phyloP scores from a whole-genome alignment of 306 rosid genomes.

The Alnus glutinosa region DNA sequence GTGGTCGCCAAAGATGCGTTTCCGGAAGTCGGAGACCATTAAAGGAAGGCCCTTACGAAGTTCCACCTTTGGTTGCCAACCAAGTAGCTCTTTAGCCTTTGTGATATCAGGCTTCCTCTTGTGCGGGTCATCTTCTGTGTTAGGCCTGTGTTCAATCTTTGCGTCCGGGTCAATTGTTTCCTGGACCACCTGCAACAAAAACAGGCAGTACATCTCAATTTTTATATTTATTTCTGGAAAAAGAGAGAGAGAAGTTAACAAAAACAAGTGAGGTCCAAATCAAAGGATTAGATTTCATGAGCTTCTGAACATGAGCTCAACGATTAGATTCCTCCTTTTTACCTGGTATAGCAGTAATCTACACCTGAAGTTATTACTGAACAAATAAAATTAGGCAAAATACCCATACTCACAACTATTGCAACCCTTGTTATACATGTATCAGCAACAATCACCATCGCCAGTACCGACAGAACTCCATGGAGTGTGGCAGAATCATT shows the following conservation, averaged over 20 bases:
- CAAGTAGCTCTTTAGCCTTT: slow-evolving; percentile 80
- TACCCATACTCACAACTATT: background rate
- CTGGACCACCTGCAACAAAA: slow-evolving; percentile 80
- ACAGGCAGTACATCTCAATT: background rate
- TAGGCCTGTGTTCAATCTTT: slow-evolving; percentile 78
- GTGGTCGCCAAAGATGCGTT: slow-evolving; percentile 95
- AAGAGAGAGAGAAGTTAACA: background rate
- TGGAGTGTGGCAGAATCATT: background rate
- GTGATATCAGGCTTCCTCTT: slow-evolving; percentile 92
- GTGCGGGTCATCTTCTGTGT: slow-evolving; percentile 98
- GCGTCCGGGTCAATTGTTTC: slow-evolving; percentile 96
- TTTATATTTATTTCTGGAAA: background rate
- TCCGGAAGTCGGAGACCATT: slow-evolving; percentile 90
- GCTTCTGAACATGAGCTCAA: background rate
- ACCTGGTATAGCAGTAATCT: background rate
- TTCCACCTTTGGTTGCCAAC: slow-evolving; percentile 93
- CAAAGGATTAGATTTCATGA: background rate
- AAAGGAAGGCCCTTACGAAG: slow-evolving; percentile 89
- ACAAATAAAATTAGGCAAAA: background rate
- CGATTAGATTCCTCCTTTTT: background rate
- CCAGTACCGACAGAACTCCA: background rate
- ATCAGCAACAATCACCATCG: background rate
- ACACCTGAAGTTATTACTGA: too few relatives aligned
- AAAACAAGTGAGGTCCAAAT: background rate
- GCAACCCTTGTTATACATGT: background rate